These are phyloP conservation scores for Chytriomyces sp. DNA, from an alignment of 192 early-diverging fungal genomes.

Conservation along the genomic window DNA sequence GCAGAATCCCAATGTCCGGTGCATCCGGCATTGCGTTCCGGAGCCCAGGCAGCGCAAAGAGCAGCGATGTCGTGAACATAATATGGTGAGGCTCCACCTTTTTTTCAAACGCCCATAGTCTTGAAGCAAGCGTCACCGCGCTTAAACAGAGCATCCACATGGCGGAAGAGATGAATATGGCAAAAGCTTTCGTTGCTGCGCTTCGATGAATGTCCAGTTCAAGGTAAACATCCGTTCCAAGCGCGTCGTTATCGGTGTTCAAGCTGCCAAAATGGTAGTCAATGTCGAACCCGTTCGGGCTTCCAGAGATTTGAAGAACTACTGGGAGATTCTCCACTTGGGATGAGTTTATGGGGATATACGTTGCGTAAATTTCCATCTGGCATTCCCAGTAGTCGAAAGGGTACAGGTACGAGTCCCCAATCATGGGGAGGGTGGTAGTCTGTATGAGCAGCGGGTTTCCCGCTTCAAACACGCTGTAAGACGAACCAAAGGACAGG, in stretches of 20 bases:
- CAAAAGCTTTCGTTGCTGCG: neutral
- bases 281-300: conserved; percentile 7
- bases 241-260: too few relatives aligned
- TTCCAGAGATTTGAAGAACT: neutral
- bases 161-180: neutral
- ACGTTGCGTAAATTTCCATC: neutral
- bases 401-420: neutral
- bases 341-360: neutral
- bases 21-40: conserved; percentile 14
- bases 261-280: neutral
- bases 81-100: neutral
- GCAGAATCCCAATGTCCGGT: neutral
- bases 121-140: neutral
- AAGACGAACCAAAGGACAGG: neutral
- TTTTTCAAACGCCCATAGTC: neutral
- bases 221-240: too few relatives aligned
- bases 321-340: neutral
- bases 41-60: conserved; percentile 1
- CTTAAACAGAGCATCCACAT: conserved; percentile 7
- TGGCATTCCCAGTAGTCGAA: neutral
- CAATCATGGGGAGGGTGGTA: neutral
- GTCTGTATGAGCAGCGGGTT: neutral
- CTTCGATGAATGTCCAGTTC: neutral
- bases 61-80: neutral
- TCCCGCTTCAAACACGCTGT: neutral